These are phyloP conservation scores for Rhypophila decipiens DNA, from an alignment of 495 filamentous ascomycete genomes.

Conservation along the genomic window DNA sequence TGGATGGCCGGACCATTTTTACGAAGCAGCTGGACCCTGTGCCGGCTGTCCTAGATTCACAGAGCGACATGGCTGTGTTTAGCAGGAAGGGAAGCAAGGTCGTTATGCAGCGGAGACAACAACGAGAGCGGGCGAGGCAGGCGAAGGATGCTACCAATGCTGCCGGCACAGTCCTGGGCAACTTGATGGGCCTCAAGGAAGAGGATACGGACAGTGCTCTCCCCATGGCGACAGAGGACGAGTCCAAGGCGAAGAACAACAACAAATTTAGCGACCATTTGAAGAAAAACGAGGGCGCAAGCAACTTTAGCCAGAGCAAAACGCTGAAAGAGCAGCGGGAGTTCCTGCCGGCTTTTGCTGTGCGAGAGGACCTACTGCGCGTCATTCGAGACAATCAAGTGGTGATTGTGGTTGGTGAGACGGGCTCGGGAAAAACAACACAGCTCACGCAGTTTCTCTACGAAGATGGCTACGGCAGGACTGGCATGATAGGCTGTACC, in stretches of 20 bases:
- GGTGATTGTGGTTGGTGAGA: constrained; percentile 92
- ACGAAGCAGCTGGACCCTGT: constrained; percentile 97
- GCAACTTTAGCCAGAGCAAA: constrained; percentile 89
- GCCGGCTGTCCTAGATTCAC: constrained; percentile 84
- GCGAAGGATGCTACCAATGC: constrained; percentile 93
- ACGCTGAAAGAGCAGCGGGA: constrained; percentile 86
- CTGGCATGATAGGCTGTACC: constrained; percentile 89
- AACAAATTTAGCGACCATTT: constrained; percentile 89
- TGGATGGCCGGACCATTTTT: constrained; percentile 92
- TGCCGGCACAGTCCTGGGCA: constrained; percentile 86
- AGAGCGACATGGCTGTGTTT: constrained; percentile 99
- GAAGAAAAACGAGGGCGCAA: constrained; percentile 84
- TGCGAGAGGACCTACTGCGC: constrained; percentile 88
- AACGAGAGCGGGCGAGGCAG: constrained; percentile 89
- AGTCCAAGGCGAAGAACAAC: constrained; percentile 42
- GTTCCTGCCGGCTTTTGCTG: constrained; percentile 92
- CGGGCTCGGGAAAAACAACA: constrained; percentile 93
- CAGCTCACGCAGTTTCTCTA: constrained; percentile 93
- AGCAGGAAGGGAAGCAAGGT: constrained; percentile 92
- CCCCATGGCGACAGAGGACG: constrained; percentile 67
- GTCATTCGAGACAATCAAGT: constrained; percentile 98
- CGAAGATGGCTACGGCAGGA: constrained; percentile 84
- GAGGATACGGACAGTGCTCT: constrained; percentile 88
- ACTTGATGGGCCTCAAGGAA: constrained; percentile 90
- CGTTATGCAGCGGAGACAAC: constrained; percentile 83